Percentiles rank a stretch among this genome's conserved stretches.
These are phyloP conservation scores for Penicillium lividum DNA, from an alignment of 495 filamentous ascomycete species.

Conservation along the genomic window DNA sequence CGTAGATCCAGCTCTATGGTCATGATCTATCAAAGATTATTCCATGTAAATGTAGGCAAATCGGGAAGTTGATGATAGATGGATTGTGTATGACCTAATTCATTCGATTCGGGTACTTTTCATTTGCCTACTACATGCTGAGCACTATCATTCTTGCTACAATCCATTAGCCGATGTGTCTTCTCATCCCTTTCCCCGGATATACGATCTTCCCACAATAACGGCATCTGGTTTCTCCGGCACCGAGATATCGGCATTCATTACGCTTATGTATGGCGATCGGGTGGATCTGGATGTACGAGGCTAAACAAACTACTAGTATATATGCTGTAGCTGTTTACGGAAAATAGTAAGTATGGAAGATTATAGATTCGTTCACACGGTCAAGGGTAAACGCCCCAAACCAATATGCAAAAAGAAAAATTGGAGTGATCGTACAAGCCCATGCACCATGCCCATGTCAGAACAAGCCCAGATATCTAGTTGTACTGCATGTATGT, in stretches of 20 bases:
- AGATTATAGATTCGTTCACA: slow-evolving; percentile 30
- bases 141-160: neutral
- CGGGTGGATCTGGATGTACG: neutral
- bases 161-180: slow-evolving; percentile 2
- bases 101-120: neutral
- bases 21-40: neutral
- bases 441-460: slow-evolving; percentile 25
- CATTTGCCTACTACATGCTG: neutral
- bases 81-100: neutral
- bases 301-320: neutral
- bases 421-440: slow-evolving; percentile 28
- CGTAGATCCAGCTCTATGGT: slow-evolving; percentile 14
- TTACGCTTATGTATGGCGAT: neutral
- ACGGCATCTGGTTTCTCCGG: neutral
- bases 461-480: slow-evolving; percentile 21
- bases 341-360: slow-evolving; percentile 6
- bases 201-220: slow-evolving; percentile 6
- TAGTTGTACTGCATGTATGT: slow-evolving; percentile 99
- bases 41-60: neutral
- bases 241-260: neutral
- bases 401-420: slow-evolving; percentile 19
- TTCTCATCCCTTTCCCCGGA: slow-evolving; percentile 6
- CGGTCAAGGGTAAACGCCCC: slow-evolving; percentile 11
- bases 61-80: neutral
- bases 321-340: neutral